Conservation (phyloP, 495 filamentous ascomycete species). For the Hypomontagnella submonticulosa region DNA sequence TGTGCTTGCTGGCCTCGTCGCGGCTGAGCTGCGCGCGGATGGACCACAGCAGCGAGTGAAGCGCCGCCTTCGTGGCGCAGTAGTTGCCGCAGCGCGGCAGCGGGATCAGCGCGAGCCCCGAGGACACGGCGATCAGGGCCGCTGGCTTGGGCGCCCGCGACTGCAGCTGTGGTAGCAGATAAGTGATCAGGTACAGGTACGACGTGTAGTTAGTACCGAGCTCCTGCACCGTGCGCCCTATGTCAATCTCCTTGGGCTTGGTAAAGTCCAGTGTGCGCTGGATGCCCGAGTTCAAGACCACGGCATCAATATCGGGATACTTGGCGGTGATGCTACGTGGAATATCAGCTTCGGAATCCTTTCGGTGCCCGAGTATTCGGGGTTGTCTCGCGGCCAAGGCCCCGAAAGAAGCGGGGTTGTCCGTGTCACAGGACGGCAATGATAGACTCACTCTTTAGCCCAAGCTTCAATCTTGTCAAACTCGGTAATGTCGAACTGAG, state of each 20-base stretch:
- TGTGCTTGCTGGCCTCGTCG: constrained; percentile 42
- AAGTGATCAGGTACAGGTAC: constrained; percentile 67
- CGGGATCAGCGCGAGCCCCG: constrained; percentile 66
- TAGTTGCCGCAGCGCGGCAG: constrained; percentile 63
- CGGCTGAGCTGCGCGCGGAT: constrained; percentile 68
- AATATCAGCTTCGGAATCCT: no score
- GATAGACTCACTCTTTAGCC: constrained; percentile 56
- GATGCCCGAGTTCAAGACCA: constrained; percentile 69
- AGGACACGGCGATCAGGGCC: constrained; percentile 62
- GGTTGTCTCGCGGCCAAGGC: no score
- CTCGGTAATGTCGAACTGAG: constrained; percentile 72
- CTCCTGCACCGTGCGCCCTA: constrained; percentile 64
- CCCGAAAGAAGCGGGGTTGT: no score
- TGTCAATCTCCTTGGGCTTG: constrained; percentile 66
- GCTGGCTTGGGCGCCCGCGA: constrained; percentile 45
- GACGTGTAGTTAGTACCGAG: constrained; percentile 75
- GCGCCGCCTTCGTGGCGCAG: constrained; percentile 68
- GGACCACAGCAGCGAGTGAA: constrained; percentile 65
- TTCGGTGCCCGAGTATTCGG: no score
- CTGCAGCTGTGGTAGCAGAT: constrained; percentile 72
- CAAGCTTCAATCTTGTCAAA: constrained; percentile 68
- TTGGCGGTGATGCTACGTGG: constrained; percentile 61
- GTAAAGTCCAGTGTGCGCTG: constrained; percentile 70
- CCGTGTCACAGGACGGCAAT: neutral
- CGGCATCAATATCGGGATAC: constrained; percentile 67